phyloP scores from a whole-genome alignment of 768 basidiomycete species.

The Hortiboletus flavorubellus region DNA sequence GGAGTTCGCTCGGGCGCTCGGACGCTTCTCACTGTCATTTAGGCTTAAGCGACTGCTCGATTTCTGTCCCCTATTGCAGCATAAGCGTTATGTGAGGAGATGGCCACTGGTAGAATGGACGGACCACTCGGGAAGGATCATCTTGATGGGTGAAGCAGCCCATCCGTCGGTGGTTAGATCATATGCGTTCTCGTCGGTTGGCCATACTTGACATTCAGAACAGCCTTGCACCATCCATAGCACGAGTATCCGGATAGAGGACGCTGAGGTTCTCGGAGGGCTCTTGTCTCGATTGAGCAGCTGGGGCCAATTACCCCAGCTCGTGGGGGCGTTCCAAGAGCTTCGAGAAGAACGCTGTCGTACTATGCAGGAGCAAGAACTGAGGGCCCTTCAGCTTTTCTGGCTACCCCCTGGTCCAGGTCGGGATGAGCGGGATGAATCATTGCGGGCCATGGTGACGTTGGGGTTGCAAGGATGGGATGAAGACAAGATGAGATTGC shows the following conservation, averaged over 20 bases:
- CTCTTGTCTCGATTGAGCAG: slow-evolving; percentile 40
- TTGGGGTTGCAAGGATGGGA: slow-evolving; percentile 36
- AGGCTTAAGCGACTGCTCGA: slow-evolving; percentile 37
- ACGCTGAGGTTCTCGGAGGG: slow-evolving; percentile 28
- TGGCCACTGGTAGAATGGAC: slow-evolving; percentile 40
- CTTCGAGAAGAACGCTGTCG: slow-evolving; percentile 45
- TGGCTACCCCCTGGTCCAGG: slow-evolving; percentile 39
- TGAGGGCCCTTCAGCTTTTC: slow-evolving; percentile 39
- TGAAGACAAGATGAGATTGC: slow-evolving; percentile 41
- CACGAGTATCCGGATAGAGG: slow-evolving; percentile 29
- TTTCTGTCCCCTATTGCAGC: slow-evolving; percentile 33
- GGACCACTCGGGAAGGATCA: slow-evolving; percentile 45
- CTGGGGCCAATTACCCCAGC: slow-evolving; percentile 42
- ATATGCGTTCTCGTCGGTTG: background rate
- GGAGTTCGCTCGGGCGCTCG: slow-evolving; percentile 1
- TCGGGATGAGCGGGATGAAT: slow-evolving; percentile 41
- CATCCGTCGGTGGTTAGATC: slow-evolving; percentile 49
- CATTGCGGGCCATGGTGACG: slow-evolving; percentile 22
- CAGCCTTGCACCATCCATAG: slow-evolving; percentile 46
- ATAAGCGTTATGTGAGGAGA: slow-evolving; percentile 31
- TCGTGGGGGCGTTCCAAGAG: slow-evolving; percentile 55
- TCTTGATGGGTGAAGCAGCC: slow-evolving; percentile 54
- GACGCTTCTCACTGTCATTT: background rate
- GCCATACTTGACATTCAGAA: background rate
- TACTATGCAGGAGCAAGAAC: slow-evolving; percentile 40